Base-by-base conservation (phyloP, 352 stramenopile species). In the Phytophthora meadii region DNA sequence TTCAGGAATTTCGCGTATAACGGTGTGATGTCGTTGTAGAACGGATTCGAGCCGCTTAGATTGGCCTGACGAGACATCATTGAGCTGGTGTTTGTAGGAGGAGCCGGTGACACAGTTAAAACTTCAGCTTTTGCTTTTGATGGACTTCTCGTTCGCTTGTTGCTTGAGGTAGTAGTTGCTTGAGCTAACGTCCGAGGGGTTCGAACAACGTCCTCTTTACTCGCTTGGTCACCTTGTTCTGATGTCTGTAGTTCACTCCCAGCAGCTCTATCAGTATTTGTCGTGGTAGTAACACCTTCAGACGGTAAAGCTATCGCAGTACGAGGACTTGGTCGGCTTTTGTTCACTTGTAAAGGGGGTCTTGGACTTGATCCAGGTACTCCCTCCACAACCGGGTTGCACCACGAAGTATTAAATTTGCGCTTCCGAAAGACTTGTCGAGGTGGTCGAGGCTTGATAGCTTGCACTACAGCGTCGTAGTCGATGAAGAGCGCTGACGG, bases 1-100 rank as follows among this genome's bases (percentile, higher is more conserved):
- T 82, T 86, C 17, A 93, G 50, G 28, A 93, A 90, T 64, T 90
- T 90, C 6, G 83, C 75, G 39, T 93, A 93, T 27, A 90, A 69
- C 5, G 84, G 84, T 14, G 80, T 71, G 42, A 93, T 91, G 54
- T 91, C 82, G 51, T 86, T 78, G 72, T 93, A 89, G 22, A 93
- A 88, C 6, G 87, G 76, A 54, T 84, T 90, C 7, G 62, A 66
- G 0, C 68, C 72, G 14, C 52, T 70, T 8, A 74, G 28, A 40
- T 61, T 62, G n/a, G 62, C 17, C 40, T 65, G 50, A 5, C 54
- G 61, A 62, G 56, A 34, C 12, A 63, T 63, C 15, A 62, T 27
- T 24, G 32, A 24, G 49, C 12, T 56, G 3, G 47, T 39, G 40
- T 39, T 54, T 12, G 47, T 12, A 37, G 42, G 11, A 25, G 39